phyloP scores from a whole-genome alignment of 2,329 filamentous ascomycete species.

The Monosporascus sp. region DNA sequence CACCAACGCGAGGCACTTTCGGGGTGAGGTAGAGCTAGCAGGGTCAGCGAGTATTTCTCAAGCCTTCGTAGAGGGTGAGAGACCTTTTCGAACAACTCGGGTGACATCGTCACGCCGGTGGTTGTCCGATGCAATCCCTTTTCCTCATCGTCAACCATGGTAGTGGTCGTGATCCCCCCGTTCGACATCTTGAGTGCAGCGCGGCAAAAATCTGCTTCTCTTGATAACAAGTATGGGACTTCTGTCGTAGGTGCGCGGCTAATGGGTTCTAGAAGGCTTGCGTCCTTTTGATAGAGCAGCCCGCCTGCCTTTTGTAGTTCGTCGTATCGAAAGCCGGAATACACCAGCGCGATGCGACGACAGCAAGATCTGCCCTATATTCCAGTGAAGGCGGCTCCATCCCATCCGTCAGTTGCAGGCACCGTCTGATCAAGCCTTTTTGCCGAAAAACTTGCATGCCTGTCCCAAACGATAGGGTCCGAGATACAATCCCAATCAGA shows the following conservation, averaged over 20 bases:
- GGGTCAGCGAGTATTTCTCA: constrained; percentile 1
- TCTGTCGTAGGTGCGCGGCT: not conserved
- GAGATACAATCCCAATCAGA: not conserved
- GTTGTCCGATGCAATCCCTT: constrained; percentile 28
- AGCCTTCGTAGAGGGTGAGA: not conserved
- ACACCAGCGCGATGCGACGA: not conserved
- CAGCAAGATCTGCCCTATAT: too few relatives aligned
- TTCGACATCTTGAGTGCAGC: constrained; percentile 13
- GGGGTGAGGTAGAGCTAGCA: constrained; percentile 31
- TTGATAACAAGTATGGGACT: too few relatives aligned
- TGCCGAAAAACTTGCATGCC: not conserved
- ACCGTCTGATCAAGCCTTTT: not conserved
- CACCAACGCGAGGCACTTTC: constrained; percentile 29
- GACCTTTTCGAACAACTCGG: constrained; percentile 32
- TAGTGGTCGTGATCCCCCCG: constrained; percentile 2
- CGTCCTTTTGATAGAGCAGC: not conserved
- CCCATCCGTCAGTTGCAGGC: not conserved
- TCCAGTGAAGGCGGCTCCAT: not conserved
- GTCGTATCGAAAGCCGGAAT: not conserved
- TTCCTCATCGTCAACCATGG: constrained; percentile 23
- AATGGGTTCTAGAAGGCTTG: not conserved
- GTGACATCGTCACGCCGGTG: constrained; percentile 31
- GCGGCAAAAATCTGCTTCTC: not conserved
- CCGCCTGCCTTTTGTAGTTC: not conserved
- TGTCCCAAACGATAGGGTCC: not conserved